Evolutionary conservation across 139 green algal genomes (phyloP), one percentile per base, ranked within the genome.

Genomic region (Auxenochlorella protothecoides): DNA sequence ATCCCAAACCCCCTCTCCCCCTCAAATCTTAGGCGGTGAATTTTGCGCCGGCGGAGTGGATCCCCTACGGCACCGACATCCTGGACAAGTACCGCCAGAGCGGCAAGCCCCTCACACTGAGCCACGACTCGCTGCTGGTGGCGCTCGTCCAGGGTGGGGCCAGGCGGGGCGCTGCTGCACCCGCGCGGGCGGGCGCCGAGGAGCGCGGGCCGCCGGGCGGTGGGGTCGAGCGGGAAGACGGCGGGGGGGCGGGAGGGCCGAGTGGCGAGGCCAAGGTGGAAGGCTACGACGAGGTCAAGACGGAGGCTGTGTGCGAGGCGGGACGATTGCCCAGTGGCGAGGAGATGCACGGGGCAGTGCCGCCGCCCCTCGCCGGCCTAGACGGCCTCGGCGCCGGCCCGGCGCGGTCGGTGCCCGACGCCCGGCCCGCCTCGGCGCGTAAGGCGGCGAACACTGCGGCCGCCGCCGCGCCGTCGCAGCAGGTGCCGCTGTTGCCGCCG

Each of bases 21-120:
- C 65, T 10, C 78, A 81, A 73, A 59, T 82, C 85, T 0, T 89
- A 97, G 81, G 89, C 91, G 3, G 91, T 97, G 53, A 96, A 97
- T 77, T 96, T 97, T 76, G 93, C 85, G 5, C 86, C 92, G 3
- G 72, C 84, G 0, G 85, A 96, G 75, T 99, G 94, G 94, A 76
- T 97, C 59, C 87, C 89, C 4, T 82, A 82, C 68, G 90, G 88
- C 69, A 80, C 74, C 55, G 84, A 87, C 63, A 78, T 85, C 4
- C 59, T 81, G 0, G 59, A 75, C 16, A 88, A 88, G 61, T 95
- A 95, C 81, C 74, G 85, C 53, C 54, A 66, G 5, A 8, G 8
- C 5, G 61, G 69, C 59, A 86, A 83, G 69, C 54, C 82, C 7
- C 68, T 71, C 62, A 90, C 84, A 9, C 78, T 92, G 63, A 76